A percentile compares a stretch with the other conserved stretches of the same genome.
phyloP scores from a whole-genome alignment of 441 rosid genomes.

The Erodium texanum region DNA sequence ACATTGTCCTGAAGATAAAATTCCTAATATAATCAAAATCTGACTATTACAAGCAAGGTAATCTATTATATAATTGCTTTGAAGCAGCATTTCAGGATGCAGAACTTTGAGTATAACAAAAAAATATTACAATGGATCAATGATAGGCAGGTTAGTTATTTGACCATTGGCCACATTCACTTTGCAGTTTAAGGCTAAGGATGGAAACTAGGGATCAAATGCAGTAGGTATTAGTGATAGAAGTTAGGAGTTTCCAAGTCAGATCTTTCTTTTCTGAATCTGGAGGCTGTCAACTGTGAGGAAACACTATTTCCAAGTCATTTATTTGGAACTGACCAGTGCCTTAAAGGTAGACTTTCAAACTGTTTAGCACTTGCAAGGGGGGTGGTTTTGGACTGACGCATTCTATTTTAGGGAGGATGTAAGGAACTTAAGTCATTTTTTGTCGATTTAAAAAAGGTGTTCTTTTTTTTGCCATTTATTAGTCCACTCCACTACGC shows the following conservation, averaged over 20 bases:
- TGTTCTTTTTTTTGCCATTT: background rate
- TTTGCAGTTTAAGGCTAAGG: background rate
- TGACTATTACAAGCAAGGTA: background rate
- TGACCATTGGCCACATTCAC: background rate
- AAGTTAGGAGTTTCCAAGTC: background rate
- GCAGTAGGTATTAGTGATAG: background rate
- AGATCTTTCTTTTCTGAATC: background rate
- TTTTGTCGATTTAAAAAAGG: background rate
- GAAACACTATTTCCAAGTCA: background rate
- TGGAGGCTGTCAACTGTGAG: background rate
- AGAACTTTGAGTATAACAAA: background rate
- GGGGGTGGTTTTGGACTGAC: background rate
- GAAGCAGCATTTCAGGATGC: background rate
- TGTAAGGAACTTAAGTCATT: background rate
- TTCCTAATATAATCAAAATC: background rate
- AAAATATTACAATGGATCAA: conserved; percentile 1
- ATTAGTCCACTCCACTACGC: background rate
- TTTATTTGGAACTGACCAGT: background rate
- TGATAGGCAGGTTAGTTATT: background rate
- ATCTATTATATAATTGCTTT: background rate
- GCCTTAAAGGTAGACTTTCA: background rate
- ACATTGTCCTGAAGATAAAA: conserved; percentile 23
- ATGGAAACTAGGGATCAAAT: background rate
- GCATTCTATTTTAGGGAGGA: background rate
- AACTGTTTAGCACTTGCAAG: background rate